Conservation (phyloP, 2,329 filamentous ascomycete species). For the Aspergillus calidoustus region DNA sequence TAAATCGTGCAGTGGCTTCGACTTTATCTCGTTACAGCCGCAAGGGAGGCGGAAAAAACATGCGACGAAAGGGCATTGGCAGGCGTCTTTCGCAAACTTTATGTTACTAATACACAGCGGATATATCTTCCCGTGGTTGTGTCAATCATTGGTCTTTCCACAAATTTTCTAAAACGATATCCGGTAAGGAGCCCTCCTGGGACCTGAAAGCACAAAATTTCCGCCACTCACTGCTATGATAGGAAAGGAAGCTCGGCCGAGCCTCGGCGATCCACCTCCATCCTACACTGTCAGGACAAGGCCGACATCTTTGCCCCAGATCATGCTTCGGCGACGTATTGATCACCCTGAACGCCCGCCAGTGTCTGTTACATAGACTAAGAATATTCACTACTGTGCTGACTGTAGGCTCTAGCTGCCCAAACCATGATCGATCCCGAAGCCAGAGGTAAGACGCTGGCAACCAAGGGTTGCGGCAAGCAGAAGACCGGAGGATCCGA, state of each 20-base stretch:
- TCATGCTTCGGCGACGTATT: slow-evolving; percentile 22
- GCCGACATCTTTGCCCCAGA: slow-evolving; percentile 24
- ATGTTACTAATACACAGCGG: not conserved
- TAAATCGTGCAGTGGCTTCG: not conserved
- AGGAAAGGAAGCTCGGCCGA: slow-evolving; percentile 29
- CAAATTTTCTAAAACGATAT: too few species aligned
- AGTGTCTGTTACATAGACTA: slow-evolving; percentile 27
- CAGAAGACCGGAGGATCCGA: slow-evolving; percentile 32
- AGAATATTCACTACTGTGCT: slow-evolving; percentile 32
- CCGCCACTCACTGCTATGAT: slow-evolving; percentile 34
- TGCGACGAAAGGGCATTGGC: not conserved
- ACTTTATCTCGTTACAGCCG: not conserved
- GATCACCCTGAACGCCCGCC: slow-evolving; percentile 25
- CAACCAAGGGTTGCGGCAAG: slow-evolving; percentile 29
- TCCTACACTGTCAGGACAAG: slow-evolving; percentile 28
- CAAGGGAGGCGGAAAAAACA: not conserved
- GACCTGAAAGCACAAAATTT: not conserved
- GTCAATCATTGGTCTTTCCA: too few species aligned
- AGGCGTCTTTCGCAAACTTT: not conserved
- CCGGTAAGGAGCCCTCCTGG: not conserved
- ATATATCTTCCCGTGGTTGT: not conserved
- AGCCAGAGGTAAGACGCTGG: slow-evolving; percentile 14
- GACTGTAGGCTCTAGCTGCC: slow-evolving; percentile 22
- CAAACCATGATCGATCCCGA: slow-evolving; percentile 29
- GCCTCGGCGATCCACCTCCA: slow-evolving; percentile 27